phyloP scores from a whole-genome alignment of 1,284 basidiomycete genomes.

The Taiwanofungus camphoratus region DNA sequence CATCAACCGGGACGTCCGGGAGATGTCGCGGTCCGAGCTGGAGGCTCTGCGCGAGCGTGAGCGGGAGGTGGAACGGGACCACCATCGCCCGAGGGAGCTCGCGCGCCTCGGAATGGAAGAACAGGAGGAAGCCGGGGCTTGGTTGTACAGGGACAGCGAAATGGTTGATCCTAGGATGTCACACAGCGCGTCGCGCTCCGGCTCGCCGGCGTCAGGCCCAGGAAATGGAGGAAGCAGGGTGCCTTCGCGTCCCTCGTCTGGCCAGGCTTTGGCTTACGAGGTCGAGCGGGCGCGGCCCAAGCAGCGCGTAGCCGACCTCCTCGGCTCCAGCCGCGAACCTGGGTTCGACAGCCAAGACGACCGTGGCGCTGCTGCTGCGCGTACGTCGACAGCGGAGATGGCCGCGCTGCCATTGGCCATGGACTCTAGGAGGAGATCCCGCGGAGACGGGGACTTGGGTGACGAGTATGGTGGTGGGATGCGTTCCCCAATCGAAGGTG shows the following conservation, averaged over 20 bases:
- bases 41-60: constrained; percentile 42
- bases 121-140: constrained; percentile 16
- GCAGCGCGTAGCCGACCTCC: constrained; percentile 18
- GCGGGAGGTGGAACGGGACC: constrained; percentile 27
- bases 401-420: constrained; percentile 11
- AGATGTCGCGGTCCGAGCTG: constrained; percentile 35
- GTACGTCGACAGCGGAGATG: constrained; percentile 12
- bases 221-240: constrained; percentile 18
- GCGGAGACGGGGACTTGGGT: constrained; percentile 58
- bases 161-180: constrained; percentile 12
- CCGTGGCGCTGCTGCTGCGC: constrained; percentile 9
- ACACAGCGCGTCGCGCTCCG: constrained; percentile 17
- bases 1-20: constrained; percentile 40
- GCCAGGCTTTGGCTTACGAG: constrained; percentile 20
- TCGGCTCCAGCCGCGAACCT: constrained; percentile 19
- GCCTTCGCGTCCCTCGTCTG: constrained; percentile 21
- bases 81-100: constrained; percentile 13
- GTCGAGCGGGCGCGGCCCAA: constrained; percentile 20
- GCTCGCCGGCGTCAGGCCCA: constrained; percentile 15
- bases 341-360: constrained; percentile 14
- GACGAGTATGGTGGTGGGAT: constrained; percentile 26
- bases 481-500: constrained; percentile 18
- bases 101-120: constrained; percentile 19
- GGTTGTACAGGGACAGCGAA: constrained; percentile 9
- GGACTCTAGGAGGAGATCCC: constrained; percentile 47